Conservation (phyloP, 805 yeast genomes). For the Metschnikowia noctiluminum region DNA sequence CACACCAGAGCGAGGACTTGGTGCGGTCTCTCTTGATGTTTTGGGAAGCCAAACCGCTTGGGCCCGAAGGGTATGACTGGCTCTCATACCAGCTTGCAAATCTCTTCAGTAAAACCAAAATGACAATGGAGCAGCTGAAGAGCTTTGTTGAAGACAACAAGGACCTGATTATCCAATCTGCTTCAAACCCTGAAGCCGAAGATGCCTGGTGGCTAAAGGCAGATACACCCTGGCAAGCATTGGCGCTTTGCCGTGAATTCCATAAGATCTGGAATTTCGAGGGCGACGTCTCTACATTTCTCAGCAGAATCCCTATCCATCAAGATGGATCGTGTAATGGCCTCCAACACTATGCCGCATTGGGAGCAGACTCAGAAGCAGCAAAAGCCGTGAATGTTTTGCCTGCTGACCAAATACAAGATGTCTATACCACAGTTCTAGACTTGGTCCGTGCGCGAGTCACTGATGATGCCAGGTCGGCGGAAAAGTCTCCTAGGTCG, state of each 20-base stretch:
- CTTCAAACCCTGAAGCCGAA: conserved; percentile 24
- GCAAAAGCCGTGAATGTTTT: conserved; percentile 39
- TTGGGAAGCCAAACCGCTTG: conserved; percentile 36
- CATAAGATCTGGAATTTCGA: conserved; percentile 14
- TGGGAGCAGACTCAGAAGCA: conserved; percentile 36
- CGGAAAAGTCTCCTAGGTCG: neutral
- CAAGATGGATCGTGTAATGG: conserved; percentile 48
- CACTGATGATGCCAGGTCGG: neutral
- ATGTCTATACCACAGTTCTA: conserved; percentile 34
- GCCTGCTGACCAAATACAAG: conserved; percentile 24
- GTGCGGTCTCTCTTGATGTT: conserved; percentile 34
- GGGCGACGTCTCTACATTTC: conserved; percentile 20
- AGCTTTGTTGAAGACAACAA: conserved; percentile 25
- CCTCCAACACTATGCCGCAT: conserved; percentile 44
- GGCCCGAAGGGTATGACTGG: conserved; percentile 36
- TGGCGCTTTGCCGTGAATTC: conserved; percentile 35
- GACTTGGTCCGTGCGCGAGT: conserved; percentile 19
- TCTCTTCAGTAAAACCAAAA: conserved; percentile 28
- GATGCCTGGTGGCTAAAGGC: conserved; percentile 35
- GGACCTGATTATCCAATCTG: conserved; percentile 25
- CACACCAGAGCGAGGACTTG: conserved; percentile 36
- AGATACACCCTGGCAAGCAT: conserved; percentile 40
- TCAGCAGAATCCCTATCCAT: conserved; percentile 35
- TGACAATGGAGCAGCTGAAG: conserved; percentile 23
- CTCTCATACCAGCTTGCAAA: conserved; percentile 38